Percentiles rank a stretch among this genome's conserved stretches.
phyloP scores from a whole-genome alignment of 2,329 filamentous ascomycete species.

The Penicillium rolfsii region DNA sequence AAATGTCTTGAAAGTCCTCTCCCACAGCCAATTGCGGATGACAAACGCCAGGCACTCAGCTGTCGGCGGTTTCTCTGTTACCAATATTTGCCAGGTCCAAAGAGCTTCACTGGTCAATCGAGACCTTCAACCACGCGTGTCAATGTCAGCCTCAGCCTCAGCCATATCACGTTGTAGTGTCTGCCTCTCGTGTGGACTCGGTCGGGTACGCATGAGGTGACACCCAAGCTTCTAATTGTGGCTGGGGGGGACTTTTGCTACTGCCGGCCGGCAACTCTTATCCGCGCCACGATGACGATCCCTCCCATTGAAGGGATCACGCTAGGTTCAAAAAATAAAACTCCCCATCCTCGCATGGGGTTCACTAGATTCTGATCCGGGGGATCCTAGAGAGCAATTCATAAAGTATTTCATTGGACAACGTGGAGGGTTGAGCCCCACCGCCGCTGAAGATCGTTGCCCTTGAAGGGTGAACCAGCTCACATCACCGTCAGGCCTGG shows the following conservation, averaged over 20 bases:
- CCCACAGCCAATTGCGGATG: background rate
- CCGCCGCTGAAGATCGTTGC: slow-evolving; percentile 3
- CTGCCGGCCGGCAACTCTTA: background rate
- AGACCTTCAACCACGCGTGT: background rate
- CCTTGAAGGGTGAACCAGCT: slow-evolving; percentile 4
- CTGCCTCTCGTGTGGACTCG: background rate
- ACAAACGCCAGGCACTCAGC: background rate
- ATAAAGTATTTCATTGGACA: background rate
- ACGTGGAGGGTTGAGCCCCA: background rate
- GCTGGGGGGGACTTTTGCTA: background rate
- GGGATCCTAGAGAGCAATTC: background rate
- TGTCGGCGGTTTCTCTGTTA: background rate
- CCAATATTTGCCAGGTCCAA: background rate
- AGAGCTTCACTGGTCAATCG: background rate
- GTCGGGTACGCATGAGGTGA: background rate
- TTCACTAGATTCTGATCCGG: slow-evolving; percentile 6
- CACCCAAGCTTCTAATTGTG: slow-evolving; percentile 1
- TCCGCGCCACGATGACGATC: slow-evolving; percentile 3
- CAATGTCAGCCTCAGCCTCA: background rate
- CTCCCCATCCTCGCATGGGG: background rate
- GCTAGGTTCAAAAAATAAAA: slow-evolving; percentile 5
- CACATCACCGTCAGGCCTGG: background rate
- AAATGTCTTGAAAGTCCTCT: background rate
- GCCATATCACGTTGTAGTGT: background rate
- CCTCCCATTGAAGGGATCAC: background rate